Conservation (phyloP, 2,329 filamentous ascomycete genomes). For the Lasiodiplodia theobromae region DNA sequence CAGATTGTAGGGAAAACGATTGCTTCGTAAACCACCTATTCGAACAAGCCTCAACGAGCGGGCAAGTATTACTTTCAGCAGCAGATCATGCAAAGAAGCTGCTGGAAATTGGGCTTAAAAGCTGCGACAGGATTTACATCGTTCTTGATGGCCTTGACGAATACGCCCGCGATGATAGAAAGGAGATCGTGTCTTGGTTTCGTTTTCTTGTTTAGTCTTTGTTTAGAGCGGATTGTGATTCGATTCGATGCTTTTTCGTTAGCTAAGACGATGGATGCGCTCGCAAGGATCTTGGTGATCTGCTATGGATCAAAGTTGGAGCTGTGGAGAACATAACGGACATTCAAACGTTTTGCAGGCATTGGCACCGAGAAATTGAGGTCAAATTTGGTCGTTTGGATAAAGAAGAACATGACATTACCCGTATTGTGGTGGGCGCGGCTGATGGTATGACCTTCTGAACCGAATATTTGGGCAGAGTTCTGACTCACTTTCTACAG, state of each 20-base stretch:
- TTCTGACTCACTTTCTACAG: constrained; percentile 9
- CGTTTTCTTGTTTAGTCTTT: constrained; percentile 33
- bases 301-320: constrained; percentile 16
- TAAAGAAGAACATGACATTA: constrained; percentile 11
- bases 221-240: constrained; percentile 34
- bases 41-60: constrained; percentile 38
- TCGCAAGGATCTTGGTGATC: constrained; percentile 34
- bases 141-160: constrained; percentile 57
- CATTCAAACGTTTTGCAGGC: constrained; percentile 39
- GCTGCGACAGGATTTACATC: constrained; percentile 43
- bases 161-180: constrained; percentile 42
- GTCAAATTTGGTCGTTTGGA: constrained; percentile 31
- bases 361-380: constrained; percentile 36
- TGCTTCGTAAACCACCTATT: constrained; percentile 40
- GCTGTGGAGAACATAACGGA: constrained; percentile 37
- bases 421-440: background rate
- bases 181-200: constrained; percentile 42
- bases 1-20: too few relatives aligned
- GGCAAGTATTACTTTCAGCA: constrained; percentile 38
- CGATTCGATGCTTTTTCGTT: constrained; percentile 43
- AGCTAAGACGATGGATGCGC: constrained; percentile 43
- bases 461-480: too few relatives aligned
- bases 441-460: background rate
- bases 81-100: constrained; percentile 38
- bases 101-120: constrained; percentile 42